A percentile compares a stretch with the other conserved stretches of the same genome.
These are phyloP conservation scores for Fusarium brevicatenulatum DNA, from an alignment of 2,329 filamentous ascomycete genomes.

Conservation along the genomic window DNA sequence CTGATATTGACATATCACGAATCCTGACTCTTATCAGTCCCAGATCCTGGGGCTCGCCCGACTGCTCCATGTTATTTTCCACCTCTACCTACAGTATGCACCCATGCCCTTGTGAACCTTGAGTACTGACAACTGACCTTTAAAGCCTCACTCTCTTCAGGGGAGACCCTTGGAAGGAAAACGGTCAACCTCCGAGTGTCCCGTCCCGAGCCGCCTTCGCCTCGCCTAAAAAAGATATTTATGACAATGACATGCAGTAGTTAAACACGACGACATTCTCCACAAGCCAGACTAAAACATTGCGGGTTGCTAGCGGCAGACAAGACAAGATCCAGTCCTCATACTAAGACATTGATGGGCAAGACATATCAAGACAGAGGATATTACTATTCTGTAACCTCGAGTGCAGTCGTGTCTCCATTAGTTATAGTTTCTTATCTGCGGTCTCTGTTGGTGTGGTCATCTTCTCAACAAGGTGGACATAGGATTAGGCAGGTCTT, in stretches of 20 bases:
- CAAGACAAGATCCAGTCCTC: background rate
- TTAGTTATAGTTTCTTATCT: background rate
- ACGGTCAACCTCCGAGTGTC: background rate
- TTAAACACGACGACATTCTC: background rate
- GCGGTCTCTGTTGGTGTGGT: background rate
- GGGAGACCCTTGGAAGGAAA: background rate
- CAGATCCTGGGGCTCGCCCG: background rate
- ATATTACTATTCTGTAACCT: background rate
- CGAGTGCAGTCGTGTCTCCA: background rate
- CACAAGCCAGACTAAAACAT: background rate
- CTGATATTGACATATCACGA: background rate
- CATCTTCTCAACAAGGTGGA: background rate
- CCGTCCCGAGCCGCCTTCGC: conserved; percentile 1
- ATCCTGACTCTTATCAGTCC: background rate
- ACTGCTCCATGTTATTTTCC: background rate
- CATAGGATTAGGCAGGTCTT: background rate
- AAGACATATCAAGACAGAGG: background rate
- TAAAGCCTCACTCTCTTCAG: background rate
- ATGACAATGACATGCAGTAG: background rate
- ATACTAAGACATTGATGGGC: background rate
- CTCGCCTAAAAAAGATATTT: background rate
- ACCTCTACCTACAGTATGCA: background rate
- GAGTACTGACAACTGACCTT: background rate
- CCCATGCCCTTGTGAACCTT: background rate
- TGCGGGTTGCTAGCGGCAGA: background rate